Conservation (phyloP, 176 grass and related monocot genomes). For the Elymus sibiricus region DNA sequence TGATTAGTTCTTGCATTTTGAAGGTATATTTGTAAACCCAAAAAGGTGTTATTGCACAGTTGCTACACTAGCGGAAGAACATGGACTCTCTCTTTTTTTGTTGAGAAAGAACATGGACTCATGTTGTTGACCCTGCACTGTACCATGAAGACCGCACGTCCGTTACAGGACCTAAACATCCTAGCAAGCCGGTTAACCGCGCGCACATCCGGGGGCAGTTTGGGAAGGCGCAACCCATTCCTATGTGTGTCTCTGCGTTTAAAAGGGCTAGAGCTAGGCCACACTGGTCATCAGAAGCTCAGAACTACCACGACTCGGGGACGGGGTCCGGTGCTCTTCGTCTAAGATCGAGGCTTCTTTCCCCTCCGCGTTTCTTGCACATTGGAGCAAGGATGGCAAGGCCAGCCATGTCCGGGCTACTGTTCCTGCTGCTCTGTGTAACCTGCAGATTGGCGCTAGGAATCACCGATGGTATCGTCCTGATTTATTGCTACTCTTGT, state of each 20-base stretch:
- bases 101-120: not conserved
- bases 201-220: not conserved
- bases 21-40: not conserved
- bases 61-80: not conserved
- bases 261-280: not conserved
- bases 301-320: not conserved
- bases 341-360: not conserved
- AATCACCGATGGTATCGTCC: conserved; percentile 59
- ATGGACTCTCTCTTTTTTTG: too few relatives aligned
- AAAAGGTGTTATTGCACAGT: not conserved
- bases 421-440: conserved; percentile 39
- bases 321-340: not conserved
- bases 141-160: not conserved
- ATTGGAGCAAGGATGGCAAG: conserved; percentile 24
- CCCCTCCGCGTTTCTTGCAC: not conserved
- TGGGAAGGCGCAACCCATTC: not conserved
- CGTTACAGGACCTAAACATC: not conserved
- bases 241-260: not conserved
- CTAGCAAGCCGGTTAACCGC: not conserved
- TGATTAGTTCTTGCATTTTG: not conserved
- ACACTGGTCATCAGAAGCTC: not conserved
- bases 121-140: not conserved
- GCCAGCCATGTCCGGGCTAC: conserved; percentile 9
- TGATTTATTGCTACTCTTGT: not conserved
- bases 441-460: conserved; percentile 23